A percentile compares a stretch with the other conserved stretches of the same genome.
These are phyloP conservation scores for Chenopodium berlandieri DNA, from an alignment of 148 eudicot genomes.

Conservation along the genomic window DNA sequence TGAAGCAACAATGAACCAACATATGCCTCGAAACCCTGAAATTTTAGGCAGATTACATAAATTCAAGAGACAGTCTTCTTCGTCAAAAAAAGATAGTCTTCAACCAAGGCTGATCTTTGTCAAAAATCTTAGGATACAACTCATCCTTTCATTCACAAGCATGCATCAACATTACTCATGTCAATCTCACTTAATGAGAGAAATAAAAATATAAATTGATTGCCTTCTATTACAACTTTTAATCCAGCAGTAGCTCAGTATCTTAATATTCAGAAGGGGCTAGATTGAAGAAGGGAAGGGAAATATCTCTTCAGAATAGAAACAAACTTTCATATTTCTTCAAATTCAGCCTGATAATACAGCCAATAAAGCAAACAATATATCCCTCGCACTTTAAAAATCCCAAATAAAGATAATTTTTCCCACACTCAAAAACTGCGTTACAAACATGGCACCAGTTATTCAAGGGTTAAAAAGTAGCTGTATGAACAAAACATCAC, in stretches of 20 bases:
- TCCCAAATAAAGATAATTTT: not conserved
- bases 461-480: not conserved
- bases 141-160: not conserved
- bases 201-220: not conserved
- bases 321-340: not conserved
- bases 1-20: constrained; percentile 44
- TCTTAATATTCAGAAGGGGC: not conserved
- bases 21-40: constrained; percentile 57
- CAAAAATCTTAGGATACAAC: not conserved
- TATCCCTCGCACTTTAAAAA: not conserved
- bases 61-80: not conserved
- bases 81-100: not conserved
- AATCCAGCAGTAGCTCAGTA: not conserved
- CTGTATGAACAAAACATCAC: not conserved
- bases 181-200: not conserved
- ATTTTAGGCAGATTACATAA: not conserved
- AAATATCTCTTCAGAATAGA: not conserved
- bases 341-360: not conserved
- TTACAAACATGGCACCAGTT: not conserved
- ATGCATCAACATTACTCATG: not conserved
- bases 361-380: too few species aligned
- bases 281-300: not conserved
- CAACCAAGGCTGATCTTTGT: not conserved
- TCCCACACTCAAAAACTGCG: not conserved
- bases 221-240: not conserved